Conservation (phyloP, 148 eudicot genomes). For the Silene uniflora region DNA sequence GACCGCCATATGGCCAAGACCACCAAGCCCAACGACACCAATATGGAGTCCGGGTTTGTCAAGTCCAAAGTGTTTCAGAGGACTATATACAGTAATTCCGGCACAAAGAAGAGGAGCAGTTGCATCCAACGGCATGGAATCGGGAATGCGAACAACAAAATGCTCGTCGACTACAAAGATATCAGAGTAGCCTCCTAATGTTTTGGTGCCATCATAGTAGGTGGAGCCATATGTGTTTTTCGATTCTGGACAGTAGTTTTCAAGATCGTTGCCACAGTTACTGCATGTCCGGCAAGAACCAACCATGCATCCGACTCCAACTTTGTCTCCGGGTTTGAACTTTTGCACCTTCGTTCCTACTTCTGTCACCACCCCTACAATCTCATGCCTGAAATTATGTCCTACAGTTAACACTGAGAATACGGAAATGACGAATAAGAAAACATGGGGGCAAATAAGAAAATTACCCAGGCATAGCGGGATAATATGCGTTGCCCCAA, state of each 20-base stretch:
- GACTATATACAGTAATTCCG: slow-evolving; percentile 47
- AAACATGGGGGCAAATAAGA: neutral
- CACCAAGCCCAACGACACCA: slow-evolving; percentile 49
- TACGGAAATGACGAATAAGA: no score
- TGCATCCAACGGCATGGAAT: slow-evolving; percentile 26
- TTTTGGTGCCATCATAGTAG: slow-evolving; percentile 32
- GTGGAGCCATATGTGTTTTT: slow-evolving; percentile 23
- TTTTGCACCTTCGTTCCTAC: slow-evolving; percentile 39
- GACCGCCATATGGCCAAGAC: slow-evolving; percentile 52
- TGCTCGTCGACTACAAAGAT: slow-evolving; percentile 36
- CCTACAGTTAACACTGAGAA: no score
- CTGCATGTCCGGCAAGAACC: slow-evolving; percentile 43
- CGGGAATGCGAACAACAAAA: slow-evolving; percentile 32
- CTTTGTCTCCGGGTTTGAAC: slow-evolving; percentile 43
- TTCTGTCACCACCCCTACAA: slow-evolving; percentile 40
- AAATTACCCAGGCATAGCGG: slow-evolving; percentile 25
- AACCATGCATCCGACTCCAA: slow-evolving; percentile 40
- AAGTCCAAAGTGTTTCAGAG: slow-evolving; percentile 34
- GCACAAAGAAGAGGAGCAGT: slow-evolving; percentile 55
- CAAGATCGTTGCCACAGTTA: slow-evolving; percentile 23
- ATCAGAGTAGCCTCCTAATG: slow-evolving; percentile 41
- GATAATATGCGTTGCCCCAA: slow-evolving; percentile 22
- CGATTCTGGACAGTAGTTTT: slow-evolving; percentile 34
- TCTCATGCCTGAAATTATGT: slow-evolving; percentile 37
- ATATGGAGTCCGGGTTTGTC: slow-evolving; percentile 40